These are phyloP conservation scores for Nepenthes mirabilis DNA, from an alignment of 148 eudicot genomes.

Conservation along the genomic window DNA sequence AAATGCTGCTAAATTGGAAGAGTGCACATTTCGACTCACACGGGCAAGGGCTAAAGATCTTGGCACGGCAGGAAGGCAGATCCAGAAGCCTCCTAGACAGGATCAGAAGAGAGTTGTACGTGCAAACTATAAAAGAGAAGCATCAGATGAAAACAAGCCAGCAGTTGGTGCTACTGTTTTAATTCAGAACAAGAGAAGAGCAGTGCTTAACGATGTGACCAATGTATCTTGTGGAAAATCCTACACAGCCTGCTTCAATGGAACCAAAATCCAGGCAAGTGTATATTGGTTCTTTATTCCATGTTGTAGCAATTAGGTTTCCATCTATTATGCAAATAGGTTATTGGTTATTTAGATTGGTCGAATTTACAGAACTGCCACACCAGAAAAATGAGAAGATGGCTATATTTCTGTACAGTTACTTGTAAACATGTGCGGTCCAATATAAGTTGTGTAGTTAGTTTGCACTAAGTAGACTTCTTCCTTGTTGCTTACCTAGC, in stretches of 20 bases:
- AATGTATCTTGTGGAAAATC: slow-evolving; percentile 36
- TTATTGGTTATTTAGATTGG: neutral
- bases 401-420: neutral
- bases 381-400: neutral
- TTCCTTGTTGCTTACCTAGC: too few relatives aligned
- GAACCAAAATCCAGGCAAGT: slow-evolving; percentile 33
- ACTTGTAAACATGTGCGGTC: neutral
- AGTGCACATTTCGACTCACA: slow-evolving; percentile 41
- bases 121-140: slow-evolving; percentile 38
- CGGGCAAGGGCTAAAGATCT: slow-evolving; percentile 62
- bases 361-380: too few relatives aligned
- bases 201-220: slow-evolving; percentile 62
- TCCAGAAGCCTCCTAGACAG: slow-evolving; percentile 35
- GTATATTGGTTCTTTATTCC: neutral
- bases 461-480: neutral
- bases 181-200: slow-evolving; percentile 49
- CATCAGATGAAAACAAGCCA: slow-evolving; percentile 41
- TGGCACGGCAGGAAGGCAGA: slow-evolving; percentile 27
- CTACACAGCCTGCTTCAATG: slow-evolving; percentile 18
- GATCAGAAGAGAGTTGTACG: slow-evolving; percentile 28
- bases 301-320: neutral
- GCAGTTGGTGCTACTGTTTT: slow-evolving; percentile 9
- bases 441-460: neutral
- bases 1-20: slow-evolving; percentile 20
- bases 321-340: neutral